Conservation (phyloP, 352 stramenopile species). For the Phytopythium cucurbitacearum region DNA sequence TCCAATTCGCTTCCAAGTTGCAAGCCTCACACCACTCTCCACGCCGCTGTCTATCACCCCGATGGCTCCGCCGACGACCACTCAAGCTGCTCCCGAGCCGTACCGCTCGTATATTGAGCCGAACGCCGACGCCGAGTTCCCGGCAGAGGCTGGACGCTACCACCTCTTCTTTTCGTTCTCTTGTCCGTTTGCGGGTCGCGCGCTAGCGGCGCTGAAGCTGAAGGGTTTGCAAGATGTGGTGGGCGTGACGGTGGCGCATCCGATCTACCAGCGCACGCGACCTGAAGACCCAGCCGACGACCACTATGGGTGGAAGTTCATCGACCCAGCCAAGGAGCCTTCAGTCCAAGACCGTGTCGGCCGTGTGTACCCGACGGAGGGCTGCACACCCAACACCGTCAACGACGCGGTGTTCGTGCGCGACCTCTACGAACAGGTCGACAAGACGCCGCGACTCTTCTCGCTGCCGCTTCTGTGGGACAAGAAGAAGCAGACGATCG, state of each 20-base stretch:
- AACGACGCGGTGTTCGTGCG: constrained; percentile 21
- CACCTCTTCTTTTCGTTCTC: constrained; percentile 92
- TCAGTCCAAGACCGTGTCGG: constrained; percentile 10
- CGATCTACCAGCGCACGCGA: constrained; percentile 37
- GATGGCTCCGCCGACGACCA: neutral
- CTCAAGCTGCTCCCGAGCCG: constrained; percentile 1
- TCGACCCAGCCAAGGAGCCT: constrained; percentile 5
- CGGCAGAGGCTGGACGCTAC: constrained; percentile 60
- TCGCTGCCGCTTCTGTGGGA: constrained; percentile 77
- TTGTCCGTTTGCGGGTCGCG: constrained; percentile 77
- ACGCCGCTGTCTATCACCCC: neutral
- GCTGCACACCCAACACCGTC: constrained; percentile 18
- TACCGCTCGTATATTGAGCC: constrained; percentile 19
- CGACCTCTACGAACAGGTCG: constrained; percentile 37
- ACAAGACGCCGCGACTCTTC: constrained; percentile 10
- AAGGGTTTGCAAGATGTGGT: constrained; percentile 92
- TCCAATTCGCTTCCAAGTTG: neutral
- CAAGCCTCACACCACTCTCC: neutral
- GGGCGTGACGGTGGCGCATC: constrained; percentile 77
- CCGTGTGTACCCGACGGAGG: constrained; percentile 12
- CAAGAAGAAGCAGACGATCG: constrained; percentile 61
- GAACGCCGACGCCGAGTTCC: constrained; percentile 32
- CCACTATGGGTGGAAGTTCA: constrained; percentile 37
- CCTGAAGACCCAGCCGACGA: constrained; percentile 27
- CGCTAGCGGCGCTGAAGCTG: constrained; percentile 71